These are phyloP conservation scores for Mortierella sp. DNA, from an alignment of 371 early-diverging fungal species.

Conservation along the genomic window DNA sequence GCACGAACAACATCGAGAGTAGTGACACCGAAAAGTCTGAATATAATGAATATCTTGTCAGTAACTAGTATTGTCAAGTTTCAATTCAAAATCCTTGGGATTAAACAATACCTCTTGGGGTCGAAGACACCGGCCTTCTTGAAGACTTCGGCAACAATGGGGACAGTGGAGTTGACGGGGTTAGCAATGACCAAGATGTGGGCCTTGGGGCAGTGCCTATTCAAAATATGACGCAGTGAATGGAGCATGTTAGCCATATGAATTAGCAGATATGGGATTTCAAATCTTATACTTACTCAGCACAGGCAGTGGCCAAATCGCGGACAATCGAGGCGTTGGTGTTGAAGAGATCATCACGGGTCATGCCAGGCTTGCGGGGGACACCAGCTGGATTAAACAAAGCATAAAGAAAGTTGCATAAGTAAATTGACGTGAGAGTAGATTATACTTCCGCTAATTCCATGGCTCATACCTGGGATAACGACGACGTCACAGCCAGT, in stretches of 20 bases:
- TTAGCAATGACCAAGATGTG: constrained; percentile 97
- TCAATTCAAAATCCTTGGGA: background rate
- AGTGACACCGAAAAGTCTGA: constrained; percentile 96
- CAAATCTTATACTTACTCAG: constrained; percentile 53
- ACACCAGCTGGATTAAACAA: constrained; percentile 84
- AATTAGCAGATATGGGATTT: background rate
- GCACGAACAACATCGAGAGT: constrained; percentile 99
- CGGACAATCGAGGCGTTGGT: constrained; percentile 97
- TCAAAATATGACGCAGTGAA: constrained; percentile 1
- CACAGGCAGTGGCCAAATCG: constrained; percentile 83
- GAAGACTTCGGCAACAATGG: constrained; percentile 97
- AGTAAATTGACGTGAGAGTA: background rate
- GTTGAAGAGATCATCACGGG: constrained; percentile 98
- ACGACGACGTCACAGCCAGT: constrained; percentile 92
- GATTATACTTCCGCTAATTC: background rate
- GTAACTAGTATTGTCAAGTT: background rate
- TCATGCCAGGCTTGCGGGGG: constrained; percentile 99
- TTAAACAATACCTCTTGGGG: constrained; percentile 75
- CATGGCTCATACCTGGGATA: constrained; percentile 74
- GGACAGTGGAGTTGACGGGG: constrained; percentile 99
- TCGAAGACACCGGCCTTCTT: constrained; percentile 95
- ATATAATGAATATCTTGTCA: background rate
- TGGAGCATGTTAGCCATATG: background rate
- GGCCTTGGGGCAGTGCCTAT: constrained; percentile 94
- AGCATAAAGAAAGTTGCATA: background rate